phyloP scores from a whole-genome alignment of 192 early-diverging fungal genomes.

The Coemansia sp. region DNA sequence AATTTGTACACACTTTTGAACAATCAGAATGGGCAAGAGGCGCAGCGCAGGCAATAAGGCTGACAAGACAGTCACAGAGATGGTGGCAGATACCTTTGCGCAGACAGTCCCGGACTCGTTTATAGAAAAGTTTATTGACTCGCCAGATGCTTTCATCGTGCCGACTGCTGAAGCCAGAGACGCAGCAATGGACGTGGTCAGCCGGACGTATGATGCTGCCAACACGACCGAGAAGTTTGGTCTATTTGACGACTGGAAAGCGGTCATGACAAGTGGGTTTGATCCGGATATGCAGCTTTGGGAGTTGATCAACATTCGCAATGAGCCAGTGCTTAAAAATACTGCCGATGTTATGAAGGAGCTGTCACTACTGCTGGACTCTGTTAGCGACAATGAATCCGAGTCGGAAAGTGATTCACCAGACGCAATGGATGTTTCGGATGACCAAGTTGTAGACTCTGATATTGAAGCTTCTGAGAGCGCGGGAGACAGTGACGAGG shows the following conservation, averaged over 20 bases:
- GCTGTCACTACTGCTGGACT: slow-evolving; percentile 50
- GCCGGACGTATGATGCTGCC: slow-evolving; percentile 45
- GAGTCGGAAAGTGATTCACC: slow-evolving; percentile 20
- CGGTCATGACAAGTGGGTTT: slow-evolving; percentile 41
- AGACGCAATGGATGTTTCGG: slow-evolving; percentile 42
- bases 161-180: slow-evolving; percentile 28
- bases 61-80: not conserved
- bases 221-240: slow-evolving; percentile 48
- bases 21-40: slow-evolving; percentile 14
- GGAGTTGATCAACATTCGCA: slow-evolving; percentile 88
- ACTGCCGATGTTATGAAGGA: slow-evolving; percentile 55
- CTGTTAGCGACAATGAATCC: slow-evolving; percentile 30
- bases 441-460: slow-evolving; percentile 46
- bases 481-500: slow-evolving; percentile 1
- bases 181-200: slow-evolving; percentile 49
- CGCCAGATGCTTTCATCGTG: slow-evolving; percentile 41
- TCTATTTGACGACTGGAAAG: slow-evolving; percentile 45
- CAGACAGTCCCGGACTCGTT: slow-evolving; percentile 42
- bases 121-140: slow-evolving; percentile 32
- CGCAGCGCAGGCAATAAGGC: slow-evolving; percentile 7
- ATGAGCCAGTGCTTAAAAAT: slow-evolving; percentile 74
- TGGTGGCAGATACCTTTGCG: slow-evolving; percentile 11
- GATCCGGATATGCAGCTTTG: slow-evolving; percentile 78
- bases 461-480: slow-evolving; percentile 37
- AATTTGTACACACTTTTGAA: slow-evolving; percentile 3